Percentiles rank a stretch among this genome's conserved stretches.
Conservation (phyloP, 208 protist genomes). For the Crithidia thermophila region DNA sequence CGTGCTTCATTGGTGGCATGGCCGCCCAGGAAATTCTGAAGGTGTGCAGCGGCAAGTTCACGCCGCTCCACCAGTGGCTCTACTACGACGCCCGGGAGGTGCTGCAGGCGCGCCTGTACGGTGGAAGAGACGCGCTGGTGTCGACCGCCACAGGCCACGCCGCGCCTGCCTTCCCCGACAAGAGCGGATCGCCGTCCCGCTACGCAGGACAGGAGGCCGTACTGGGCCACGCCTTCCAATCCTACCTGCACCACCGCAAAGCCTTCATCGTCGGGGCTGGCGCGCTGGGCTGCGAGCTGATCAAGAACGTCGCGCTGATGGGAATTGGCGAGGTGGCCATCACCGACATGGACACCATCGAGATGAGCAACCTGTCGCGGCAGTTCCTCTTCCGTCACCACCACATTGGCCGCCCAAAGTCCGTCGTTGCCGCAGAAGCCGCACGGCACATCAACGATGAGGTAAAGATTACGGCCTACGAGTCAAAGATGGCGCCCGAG, state of each 20-base stretch:
- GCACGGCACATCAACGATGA: slow-evolving; percentile 95
- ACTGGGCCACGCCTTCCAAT: slow-evolving; percentile 93
- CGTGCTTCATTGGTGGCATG: slow-evolving; percentile 95
- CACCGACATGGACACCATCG: slow-evolving; percentile 99
- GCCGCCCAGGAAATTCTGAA: slow-evolving; percentile 97
- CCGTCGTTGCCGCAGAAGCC: slow-evolving; percentile 90
- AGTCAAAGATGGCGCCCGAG: slow-evolving; percentile 94
- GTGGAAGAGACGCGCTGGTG: slow-evolving; percentile 22
- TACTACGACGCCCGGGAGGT: slow-evolving; percentile 97
- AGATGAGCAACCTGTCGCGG: slow-evolving; percentile 99
- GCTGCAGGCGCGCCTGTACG: slow-evolving; percentile 48
- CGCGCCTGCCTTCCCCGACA: slow-evolving; percentile 2
- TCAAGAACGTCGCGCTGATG: slow-evolving; percentile 99
- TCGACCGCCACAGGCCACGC: background rate
- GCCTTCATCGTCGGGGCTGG: slow-evolving; percentile 98
- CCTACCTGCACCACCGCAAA: slow-evolving; percentile 77
- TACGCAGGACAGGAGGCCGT: slow-evolving; percentile 97
- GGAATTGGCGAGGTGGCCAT: slow-evolving; percentile 95
- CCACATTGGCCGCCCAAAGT: slow-evolving; percentile 97
- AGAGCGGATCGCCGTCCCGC: slow-evolving; percentile 40
- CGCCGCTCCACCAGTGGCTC: slow-evolving; percentile 95
- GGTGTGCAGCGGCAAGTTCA: slow-evolving; percentile 95
- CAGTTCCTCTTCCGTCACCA: slow-evolving; percentile 99
- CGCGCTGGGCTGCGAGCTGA: slow-evolving; percentile 98
- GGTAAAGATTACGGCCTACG: slow-evolving; percentile 75